Percentiles rank a stretch among this genome's conserved stretches.
These are phyloP conservation scores for Erythrophleum fordii DNA, from an alignment of 306 rosid genomes.

Conservation along the genomic window DNA sequence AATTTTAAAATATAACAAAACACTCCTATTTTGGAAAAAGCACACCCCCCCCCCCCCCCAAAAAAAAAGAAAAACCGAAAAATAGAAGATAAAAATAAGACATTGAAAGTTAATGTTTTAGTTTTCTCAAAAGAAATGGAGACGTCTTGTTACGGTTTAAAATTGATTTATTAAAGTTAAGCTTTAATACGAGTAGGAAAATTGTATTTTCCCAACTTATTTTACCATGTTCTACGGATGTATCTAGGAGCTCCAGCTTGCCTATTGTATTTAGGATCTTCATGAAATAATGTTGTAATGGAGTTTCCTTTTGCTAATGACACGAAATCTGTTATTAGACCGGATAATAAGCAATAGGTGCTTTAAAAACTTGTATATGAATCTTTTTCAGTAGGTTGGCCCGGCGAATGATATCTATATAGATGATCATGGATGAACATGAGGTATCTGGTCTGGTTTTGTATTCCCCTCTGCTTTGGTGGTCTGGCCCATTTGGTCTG, in stretches of 20 bases:
- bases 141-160: background rate
- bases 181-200: background rate
- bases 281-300: background rate
- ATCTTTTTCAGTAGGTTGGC: constrained; percentile 5
- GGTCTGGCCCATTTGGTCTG: background rate
- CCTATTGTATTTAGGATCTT: background rate
- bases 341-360: constrained; percentile 19
- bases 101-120: no score
- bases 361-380: constrained; percentile 4
- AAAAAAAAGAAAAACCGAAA: no score
- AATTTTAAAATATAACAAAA: no score
- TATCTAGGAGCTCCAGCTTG: background rate
- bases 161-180: background rate
- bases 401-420: background rate
- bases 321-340: background rate
- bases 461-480: background rate
- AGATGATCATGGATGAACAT: background rate
- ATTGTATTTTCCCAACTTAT: constrained; percentile 1
- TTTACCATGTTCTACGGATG: background rate
- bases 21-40: no score
- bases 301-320: background rate
- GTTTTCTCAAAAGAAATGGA: background rate
- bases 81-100: no score
- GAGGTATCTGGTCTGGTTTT: no score
- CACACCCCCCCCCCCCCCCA: no score